Evolutionary conservation across 2,329 filamentous ascomycete genomes (phyloP).

Genomic region (Coleophoma cylindrospora): DNA sequence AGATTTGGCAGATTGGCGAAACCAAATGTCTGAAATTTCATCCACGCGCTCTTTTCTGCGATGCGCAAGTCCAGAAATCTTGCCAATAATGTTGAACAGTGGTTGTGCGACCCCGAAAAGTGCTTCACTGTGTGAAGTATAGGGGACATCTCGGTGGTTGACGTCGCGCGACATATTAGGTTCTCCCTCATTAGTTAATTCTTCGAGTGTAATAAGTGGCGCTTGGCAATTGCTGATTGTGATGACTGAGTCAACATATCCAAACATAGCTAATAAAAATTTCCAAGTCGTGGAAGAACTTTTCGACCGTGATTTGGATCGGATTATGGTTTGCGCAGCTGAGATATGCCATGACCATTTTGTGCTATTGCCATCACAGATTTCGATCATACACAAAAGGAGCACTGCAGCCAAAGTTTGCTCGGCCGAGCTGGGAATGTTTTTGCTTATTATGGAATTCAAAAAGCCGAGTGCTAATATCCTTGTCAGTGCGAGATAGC

Average conservation of each 20-base stretch:
- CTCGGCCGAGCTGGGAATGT: neutral
- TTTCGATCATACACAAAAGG: slow-evolving; percentile 1
- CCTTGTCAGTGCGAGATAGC: neutral
- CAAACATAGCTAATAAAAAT: slow-evolving; percentile 1
- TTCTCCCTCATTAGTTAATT: neutral
- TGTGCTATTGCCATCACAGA: slow-evolving; percentile 32
- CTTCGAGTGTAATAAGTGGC: neutral
- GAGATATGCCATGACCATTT: slow-evolving; percentile 47
- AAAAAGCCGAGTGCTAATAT: neutral
- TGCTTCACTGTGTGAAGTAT: slow-evolving; percentile 17
- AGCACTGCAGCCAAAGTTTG: slow-evolving; percentile 1
- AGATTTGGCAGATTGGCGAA: neutral
- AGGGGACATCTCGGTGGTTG: neutral
- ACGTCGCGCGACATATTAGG: too few relatives aligned
- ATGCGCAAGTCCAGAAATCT: slow-evolving; percentile 1
- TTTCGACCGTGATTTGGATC: neutral
- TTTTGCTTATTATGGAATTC: neutral
- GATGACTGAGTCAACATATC: slow-evolving; percentile 2
- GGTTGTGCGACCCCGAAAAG: slow-evolving; percentile 2
- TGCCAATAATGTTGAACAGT: slow-evolving; percentile 3
- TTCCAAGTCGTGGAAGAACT: neutral
- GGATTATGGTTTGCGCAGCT: slow-evolving; percentile 32
- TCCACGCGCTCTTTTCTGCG: neutral
- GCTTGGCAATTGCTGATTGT: slow-evolving; percentile 3
- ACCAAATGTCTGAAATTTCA: neutral